Evolutionary conservation across 2,329 filamentous ascomycete genomes (phyloP), one percentile per base, ranked within the genome.

Genomic region (Cadophora luteo-olivacea): DNA sequence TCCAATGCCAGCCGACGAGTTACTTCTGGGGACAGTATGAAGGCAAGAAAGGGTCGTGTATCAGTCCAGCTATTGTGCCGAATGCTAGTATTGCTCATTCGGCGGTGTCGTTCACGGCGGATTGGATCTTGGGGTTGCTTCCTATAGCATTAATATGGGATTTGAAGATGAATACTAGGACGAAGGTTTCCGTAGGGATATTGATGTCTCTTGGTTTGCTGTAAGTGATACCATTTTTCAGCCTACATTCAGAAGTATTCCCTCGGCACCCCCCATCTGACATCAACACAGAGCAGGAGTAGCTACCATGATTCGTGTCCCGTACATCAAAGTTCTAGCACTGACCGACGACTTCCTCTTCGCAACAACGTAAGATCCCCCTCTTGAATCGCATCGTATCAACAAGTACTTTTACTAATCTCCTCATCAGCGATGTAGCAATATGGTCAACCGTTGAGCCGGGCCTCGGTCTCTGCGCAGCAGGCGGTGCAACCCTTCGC

Each of bases 191-290:
- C 1, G 78, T 89, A 25, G 83, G 83, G 11, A 80, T 81, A 6
- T 81, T 90, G 55, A 78, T 90, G 61, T 81, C 82, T 7, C 83
- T 89, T 79, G 89, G 86, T 33, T 87, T 87, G 72, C 74, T 84
- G 83, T 75, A 60, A 70, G 74, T 67, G 25, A 58, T 19, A 3
- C n/a, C 19, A 29, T 29, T 29, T 29, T 29, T 5, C 48, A 36
- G n/a, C 6, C 32, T 14, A 12, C n/a, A 11, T 1, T 22, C 12
- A 22, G n/a, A 11, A 8, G 6, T 49, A 49, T n/a, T n/a, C n/a
- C n/a, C 45, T 49, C 9, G n/a, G 32, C 14, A 19, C 22, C 22
- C 22, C 22, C 12, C 25, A 33, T 24, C 25, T 69, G 48, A 71
- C 64, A 25, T 33, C 16, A 7, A 14, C 8, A 48, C 32, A 75